These are phyloP conservation scores for Fusarium oligoseptatum DNA, from an alignment of 2,329 filamentous ascomycete species.

Conservation along the genomic window DNA sequence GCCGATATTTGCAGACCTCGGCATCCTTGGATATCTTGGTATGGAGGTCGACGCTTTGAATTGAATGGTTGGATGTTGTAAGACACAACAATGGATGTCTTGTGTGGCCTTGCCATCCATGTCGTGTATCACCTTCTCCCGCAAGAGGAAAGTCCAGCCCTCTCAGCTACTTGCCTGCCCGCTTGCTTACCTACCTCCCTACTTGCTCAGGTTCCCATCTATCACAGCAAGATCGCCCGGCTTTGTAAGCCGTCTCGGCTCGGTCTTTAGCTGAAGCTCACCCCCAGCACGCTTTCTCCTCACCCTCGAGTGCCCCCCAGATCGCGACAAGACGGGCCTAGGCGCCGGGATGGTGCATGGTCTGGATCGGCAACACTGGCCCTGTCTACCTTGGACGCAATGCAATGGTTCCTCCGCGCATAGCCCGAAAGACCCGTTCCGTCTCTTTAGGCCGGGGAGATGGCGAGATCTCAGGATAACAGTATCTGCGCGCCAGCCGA, in stretches of 20 bases:
- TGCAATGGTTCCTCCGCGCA: slow-evolving; percentile 20
- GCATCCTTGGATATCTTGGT: slow-evolving; percentile 2
- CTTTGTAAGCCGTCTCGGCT: slow-evolving; percentile 12
- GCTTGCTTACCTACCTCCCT: background rate
- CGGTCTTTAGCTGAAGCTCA: slow-evolving; percentile 14
- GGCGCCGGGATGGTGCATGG: slow-evolving; percentile 9
- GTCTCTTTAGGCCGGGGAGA: slow-evolving; percentile 7
- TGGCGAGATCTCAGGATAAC: slow-evolving; percentile 18
- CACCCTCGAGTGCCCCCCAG: slow-evolving; percentile 7
- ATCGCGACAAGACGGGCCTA: slow-evolving; percentile 11
- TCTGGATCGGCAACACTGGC: background rate
- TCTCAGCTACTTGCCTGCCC: background rate
- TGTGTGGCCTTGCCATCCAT: background rate
- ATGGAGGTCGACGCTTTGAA: slow-evolving; percentile 7
- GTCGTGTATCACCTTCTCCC: slow-evolving; percentile 5
- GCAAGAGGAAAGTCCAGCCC: slow-evolving; percentile 21
- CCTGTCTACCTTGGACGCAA: background rate
- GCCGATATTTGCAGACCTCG: background rate
- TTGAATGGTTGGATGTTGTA: background rate
- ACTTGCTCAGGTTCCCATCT: background rate
- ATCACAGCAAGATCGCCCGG: background rate
- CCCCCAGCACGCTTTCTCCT: background rate
- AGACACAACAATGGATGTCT: background rate
- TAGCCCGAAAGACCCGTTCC: background rate
- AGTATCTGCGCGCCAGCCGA: slow-evolving; percentile 11